Evolutionary conservation across 1,284 basidiomycete genomes (phyloP).

Genomic region (Vanrija humicola): DNA sequence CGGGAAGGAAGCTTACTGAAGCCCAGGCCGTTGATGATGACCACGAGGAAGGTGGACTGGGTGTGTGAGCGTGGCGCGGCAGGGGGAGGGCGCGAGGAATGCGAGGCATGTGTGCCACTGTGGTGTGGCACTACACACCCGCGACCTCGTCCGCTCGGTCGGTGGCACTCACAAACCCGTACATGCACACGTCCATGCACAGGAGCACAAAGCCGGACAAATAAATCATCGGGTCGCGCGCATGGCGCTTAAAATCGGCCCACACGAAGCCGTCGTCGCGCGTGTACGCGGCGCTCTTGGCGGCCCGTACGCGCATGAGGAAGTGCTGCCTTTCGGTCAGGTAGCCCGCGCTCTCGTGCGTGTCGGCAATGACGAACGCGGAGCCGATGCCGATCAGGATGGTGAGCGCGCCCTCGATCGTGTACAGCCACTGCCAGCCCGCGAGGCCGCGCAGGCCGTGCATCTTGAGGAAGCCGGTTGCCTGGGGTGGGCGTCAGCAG

Average conservation of each 20-base stretch:
- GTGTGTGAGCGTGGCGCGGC: background rate
- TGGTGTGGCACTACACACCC: background rate
- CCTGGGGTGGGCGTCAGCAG: background rate
- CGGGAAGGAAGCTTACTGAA: slow-evolving; percentile 1
- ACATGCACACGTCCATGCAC: slow-evolving; percentile 26
- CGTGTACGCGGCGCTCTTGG: slow-evolving; percentile 1
- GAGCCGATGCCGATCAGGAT: slow-evolving; percentile 4
- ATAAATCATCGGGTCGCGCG: slow-evolving; percentile 12
- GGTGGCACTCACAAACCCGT: slow-evolving; percentile 9
- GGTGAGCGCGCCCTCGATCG: slow-evolving; percentile 11
- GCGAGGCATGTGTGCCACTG: background rate
- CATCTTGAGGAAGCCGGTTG: slow-evolving; percentile 10
- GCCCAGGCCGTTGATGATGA: slow-evolving; percentile 17
- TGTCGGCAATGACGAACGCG: slow-evolving; percentile 7
- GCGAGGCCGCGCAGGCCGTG: slow-evolving; percentile 7
- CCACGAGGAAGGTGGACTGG: slow-evolving; percentile 21
- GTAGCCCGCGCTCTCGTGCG: slow-evolving; percentile 1
- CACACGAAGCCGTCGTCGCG: slow-evolving; percentile 11
- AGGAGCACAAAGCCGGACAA: slow-evolving; percentile 22
- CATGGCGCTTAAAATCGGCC: slow-evolving; percentile 6
- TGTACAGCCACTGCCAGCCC: slow-evolving; percentile 14
- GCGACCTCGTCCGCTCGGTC: background rate
- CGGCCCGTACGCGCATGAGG: slow-evolving; percentile 1
- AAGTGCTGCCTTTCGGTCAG: slow-evolving; percentile 3
- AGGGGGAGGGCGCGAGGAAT: background rate